Evolutionary conservation across 2,329 filamentous ascomycete species (phyloP), one percentile per base, ranked within the genome.

Genomic region (Penicillium sp.): DNA sequence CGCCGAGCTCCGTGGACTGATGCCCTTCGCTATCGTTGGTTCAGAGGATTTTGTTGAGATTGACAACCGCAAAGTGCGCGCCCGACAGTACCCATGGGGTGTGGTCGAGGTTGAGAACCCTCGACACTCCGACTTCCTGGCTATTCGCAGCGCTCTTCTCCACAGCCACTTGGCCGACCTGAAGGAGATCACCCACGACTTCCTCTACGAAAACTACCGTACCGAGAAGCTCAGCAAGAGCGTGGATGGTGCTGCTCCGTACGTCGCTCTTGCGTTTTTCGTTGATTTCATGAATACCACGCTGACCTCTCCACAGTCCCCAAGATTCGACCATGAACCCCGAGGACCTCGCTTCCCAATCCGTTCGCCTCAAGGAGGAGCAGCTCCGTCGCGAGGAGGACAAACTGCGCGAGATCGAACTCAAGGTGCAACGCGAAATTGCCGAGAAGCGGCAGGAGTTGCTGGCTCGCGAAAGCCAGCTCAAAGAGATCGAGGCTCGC

Each of bases 161-260:
- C 93, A 98, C 79, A 96, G 89, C 73, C 93, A 98, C 76, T 75
- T 98, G 65, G 93, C 93, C 47, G 93, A 98, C 69, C 75, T 98
- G 62, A 98, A 98, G 83, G 93, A 98, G 72, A 98, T 98, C 65
- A 98, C 93, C 36, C 93, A 98, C 71, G 93, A 98, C 72, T 98
- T 98, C 84, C 77, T 98, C 52, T 98, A 98, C 75, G 93, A 98
- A 71, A 98, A 98, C 76, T 98, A 98, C 80, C 89, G 93, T 88
- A 98, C 93, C 64, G 93, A 98, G 86, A 97, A 97, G 78, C 86
- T 98, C 60, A 94, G 87, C 77, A 98, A 97, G 87, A 96, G 89
- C 68, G 93, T 98, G 58, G 90, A 96, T 68, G 86, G 87, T 72
- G 79, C 82, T 71, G 80, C 82, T 80, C 81, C 82, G 89, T 95